These are phyloP conservation scores for Alnus glutinosa DNA, from an alignment of 306 rosid genomes.

Conservation along the genomic window DNA sequence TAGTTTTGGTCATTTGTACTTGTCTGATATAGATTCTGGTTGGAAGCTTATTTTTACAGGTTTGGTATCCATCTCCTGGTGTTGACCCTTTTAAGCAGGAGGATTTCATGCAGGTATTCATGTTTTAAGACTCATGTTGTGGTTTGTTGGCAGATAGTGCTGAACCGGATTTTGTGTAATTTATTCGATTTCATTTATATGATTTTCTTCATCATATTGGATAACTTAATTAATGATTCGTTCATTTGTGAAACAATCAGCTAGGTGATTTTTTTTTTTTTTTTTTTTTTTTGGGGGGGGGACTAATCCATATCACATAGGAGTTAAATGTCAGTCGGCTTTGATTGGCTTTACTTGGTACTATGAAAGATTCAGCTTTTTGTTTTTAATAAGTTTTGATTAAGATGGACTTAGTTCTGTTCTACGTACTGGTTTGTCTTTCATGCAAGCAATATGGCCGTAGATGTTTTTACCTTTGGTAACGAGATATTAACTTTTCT, in stretches of 20 bases:
- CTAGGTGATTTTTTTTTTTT: not conserved
- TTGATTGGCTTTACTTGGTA: not conserved
- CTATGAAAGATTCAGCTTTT: not conserved
- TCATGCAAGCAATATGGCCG: not conserved
- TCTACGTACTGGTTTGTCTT: not conserved
- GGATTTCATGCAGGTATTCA: slow-evolving; percentile 90
- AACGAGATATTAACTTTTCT: not conserved
- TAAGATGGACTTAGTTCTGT: not conserved
- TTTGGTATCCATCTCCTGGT: slow-evolving; percentile 98
- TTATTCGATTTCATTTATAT: slow-evolving; percentile 7
- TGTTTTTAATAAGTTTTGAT: not conserved
- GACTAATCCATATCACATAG: not conserved
- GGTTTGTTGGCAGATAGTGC: slow-evolving; percentile 19
- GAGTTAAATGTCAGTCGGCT: not conserved
- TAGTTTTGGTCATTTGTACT: slow-evolving; percentile 29
- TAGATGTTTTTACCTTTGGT: not conserved
- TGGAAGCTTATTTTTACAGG: slow-evolving; percentile 80
- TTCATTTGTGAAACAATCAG: not conserved
- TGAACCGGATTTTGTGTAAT: slow-evolving; percentile 11
- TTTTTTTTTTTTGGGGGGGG: not conserved
- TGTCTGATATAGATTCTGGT: slow-evolving; percentile 56
- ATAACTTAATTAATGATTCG: not conserved
- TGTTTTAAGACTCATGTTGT: slow-evolving; percentile 28
- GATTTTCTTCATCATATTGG: slow-evolving; percentile 1
- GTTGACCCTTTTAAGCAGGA: slow-evolving; percentile 90